Evolutionary conservation across 1,284 basidiomycete species (phyloP), one percentile per base, ranked within the genome.

Genomic region (Trichosporon asahii): DNA sequence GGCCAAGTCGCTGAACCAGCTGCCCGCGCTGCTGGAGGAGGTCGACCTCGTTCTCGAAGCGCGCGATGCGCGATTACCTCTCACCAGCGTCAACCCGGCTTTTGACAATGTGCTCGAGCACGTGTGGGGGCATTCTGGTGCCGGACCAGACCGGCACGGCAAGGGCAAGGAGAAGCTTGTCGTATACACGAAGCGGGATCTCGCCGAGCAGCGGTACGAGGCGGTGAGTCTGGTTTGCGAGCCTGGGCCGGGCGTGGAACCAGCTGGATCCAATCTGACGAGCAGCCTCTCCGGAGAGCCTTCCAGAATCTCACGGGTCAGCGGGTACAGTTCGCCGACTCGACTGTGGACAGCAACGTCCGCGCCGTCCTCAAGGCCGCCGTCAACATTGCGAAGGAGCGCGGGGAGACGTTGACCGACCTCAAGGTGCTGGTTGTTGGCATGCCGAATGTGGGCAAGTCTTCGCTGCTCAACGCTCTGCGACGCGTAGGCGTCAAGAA

Each of bases 401-500:
- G 53, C 9, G 68, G 65, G 65, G 74, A 75, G 21, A 67, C 72
- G 12, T 49, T 70, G 4, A 74, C 89, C 70, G 91, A 93, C 79
- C 84, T 93, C 73, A 94, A 94, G 78, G 89, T 98, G 8, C 87
- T 97, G 5, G 93, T 97, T 27, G 90, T 95, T 66, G 96, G 96
- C 27, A 99, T 99, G 96, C 96, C 96, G 4, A 99, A 99, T 80
- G 95, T 98, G 55, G 97, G 97, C 64, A 99, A 99, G 85, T 97
- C 94, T 31, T 95, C 93, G 3, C 84, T 99, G 66, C 85, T 99
- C 15, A 99, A 99, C 79, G 90, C 92, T 0, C 86, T 99, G n/a
- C 88, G 97, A 55, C 90, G 90, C 76, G 90, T 90, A 72, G 96
- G 95, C 3, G 91, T 96, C 35, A 86, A 88, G 72, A 94, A 93